These are phyloP conservation scores for Solanum appendiculatum DNA, from an alignment of 257 asterid genomes.

Conservation along the genomic window DNA sequence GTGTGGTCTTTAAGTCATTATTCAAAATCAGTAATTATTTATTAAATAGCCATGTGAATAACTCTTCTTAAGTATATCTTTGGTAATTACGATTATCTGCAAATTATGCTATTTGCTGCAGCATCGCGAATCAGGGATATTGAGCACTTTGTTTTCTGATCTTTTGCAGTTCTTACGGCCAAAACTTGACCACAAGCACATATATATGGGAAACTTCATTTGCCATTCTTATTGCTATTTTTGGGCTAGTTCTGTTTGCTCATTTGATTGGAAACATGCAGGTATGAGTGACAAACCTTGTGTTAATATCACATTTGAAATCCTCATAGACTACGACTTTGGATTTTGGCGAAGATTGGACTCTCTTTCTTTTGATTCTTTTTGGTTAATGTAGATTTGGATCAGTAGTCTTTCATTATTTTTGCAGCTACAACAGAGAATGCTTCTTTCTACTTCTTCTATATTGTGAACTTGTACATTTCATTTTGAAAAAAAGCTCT, in stretches of 20 bases:
- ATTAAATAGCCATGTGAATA: neutral
- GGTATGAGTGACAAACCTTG: constrained; percentile 20
- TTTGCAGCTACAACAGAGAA: neutral
- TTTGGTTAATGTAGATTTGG: neutral
- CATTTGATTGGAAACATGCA: constrained; percentile 93
- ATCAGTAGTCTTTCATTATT: neutral
- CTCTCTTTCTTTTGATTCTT: neutral
- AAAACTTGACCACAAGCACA: constrained; percentile 62
- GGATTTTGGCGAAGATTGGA: neutral
- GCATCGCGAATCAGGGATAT: neutral
- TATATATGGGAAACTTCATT: constrained; percentile 69
- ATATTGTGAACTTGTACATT: neutral
- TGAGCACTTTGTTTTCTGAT: neutral
- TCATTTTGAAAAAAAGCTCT: neutral
- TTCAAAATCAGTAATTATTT: neutral
- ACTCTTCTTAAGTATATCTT: neutral
- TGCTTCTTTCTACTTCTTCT: neutral
- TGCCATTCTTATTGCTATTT: constrained; percentile 74
- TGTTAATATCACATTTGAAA: neutral
- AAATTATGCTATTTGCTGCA: neutral
- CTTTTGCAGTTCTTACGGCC: constrained; percentile 73
- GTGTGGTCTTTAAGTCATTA: neutral
- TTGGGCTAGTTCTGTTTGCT: constrained; percentile 86
- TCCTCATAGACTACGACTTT: neutral
- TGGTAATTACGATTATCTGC: neutral